Conservation (phyloP, 305 asterid species). For the Petunia hybrid region DNA sequence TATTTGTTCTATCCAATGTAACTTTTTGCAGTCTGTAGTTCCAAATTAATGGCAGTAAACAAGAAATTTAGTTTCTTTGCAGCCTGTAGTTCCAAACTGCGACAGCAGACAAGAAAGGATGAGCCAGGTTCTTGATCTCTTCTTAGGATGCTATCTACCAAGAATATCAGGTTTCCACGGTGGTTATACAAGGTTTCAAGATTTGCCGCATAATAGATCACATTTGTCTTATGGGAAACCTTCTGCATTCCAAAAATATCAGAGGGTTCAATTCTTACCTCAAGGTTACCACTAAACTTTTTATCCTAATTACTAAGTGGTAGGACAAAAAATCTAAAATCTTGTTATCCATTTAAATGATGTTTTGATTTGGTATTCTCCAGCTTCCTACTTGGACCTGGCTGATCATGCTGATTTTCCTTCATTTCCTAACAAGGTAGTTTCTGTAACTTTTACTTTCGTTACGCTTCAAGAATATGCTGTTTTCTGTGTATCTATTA, state of each 20-base stretch:
- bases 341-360: neutral
- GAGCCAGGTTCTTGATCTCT: conserved; percentile 50
- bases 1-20: neutral
- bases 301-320: neutral
- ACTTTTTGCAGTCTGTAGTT: neutral
- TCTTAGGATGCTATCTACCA: conserved; percentile 37
- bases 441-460: neutral
- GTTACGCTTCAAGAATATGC: neutral
- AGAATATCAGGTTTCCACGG: conserved; percentile 18
- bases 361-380: conserved; percentile 3
- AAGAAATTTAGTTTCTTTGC: neutral
- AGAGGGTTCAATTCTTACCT: conserved; percentile 32
- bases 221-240: conserved; percentile 37
- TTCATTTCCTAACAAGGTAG: conserved; percentile 53
- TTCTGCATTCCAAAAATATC: conserved; percentile 33
- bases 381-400: conserved; percentile 47
- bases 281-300: conserved; percentile 46
- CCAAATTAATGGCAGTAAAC: neutral
- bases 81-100: neutral
- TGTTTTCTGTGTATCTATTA: neutral
- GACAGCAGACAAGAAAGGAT: conserved; percentile 37
- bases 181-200: conserved; percentile 33
- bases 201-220: conserved; percentile 33
- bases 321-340: neutral
- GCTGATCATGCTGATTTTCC: conserved; percentile 40